Evolutionary conservation across 495 filamentous ascomycete species (phyloP).

Genomic region (Cercophora newfieldiana): DNA sequence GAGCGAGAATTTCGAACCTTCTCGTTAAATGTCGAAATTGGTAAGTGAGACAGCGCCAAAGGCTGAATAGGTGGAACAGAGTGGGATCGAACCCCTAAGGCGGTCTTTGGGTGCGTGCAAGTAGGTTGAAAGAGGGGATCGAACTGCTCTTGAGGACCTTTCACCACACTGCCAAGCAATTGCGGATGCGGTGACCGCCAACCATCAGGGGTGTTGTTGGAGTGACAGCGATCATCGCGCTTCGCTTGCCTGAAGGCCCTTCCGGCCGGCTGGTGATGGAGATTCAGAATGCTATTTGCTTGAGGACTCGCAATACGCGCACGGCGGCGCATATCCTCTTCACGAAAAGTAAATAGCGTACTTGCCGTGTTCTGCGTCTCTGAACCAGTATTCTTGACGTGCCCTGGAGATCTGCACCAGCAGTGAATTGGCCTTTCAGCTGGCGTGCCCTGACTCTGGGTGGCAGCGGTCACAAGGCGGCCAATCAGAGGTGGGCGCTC

Average conservation of each 20-base stretch:
- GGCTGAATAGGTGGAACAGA: neutral
- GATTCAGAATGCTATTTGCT: neutral
- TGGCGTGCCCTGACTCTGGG: neutral
- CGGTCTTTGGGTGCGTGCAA: neutral
- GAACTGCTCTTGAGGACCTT: neutral
- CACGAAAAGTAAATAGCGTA: neutral
- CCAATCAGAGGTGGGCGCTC: neutral
- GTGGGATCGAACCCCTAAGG: neutral
- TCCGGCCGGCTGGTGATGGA: neutral
- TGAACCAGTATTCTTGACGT: neutral
- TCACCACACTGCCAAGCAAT: neutral
- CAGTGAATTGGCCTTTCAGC: slow-evolving; percentile 6
- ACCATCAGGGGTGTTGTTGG: neutral
- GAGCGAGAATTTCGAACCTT: neutral
- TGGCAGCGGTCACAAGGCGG: slow-evolving; percentile 1
- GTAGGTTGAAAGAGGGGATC: neutral
- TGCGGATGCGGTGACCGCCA: slow-evolving; percentile 8
- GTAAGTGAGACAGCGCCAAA: neutral
- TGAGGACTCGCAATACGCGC: neutral
- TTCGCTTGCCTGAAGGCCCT: neutral
- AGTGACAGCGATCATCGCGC: neutral
- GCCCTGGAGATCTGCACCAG: neutral
- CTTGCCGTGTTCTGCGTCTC: neutral
- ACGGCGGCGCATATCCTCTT: neutral
- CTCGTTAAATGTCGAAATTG: neutral